Evolutionary conservation across 208 protist species (phyloP).

Genomic region (Giardia duodenalis): DNA sequence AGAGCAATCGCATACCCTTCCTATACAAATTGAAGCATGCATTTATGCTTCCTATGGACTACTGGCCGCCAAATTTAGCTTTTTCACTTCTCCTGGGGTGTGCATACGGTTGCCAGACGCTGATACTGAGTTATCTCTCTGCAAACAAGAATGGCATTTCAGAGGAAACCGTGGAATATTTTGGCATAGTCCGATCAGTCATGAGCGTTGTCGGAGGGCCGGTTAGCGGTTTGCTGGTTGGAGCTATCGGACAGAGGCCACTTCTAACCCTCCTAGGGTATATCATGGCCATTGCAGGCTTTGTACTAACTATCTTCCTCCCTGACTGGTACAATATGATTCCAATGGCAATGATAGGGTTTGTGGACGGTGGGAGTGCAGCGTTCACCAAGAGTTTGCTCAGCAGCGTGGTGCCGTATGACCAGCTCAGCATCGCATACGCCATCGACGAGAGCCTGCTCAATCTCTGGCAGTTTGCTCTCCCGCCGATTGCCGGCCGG

Average conservation of each 20-base stretch:
- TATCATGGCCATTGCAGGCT: background rate
- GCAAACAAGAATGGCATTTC: background rate
- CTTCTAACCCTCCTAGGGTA: background rate
- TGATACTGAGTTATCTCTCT: background rate
- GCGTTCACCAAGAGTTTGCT: background rate
- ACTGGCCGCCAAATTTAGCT: background rate
- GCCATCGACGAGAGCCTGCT: slow-evolving; percentile 1
- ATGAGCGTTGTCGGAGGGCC: background rate
- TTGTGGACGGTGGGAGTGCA: background rate
- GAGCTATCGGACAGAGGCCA: background rate
- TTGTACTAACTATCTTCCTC: background rate
- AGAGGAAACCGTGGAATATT: background rate
- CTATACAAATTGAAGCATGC: background rate
- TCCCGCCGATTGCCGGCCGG: background rate
- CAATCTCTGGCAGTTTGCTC: background rate
- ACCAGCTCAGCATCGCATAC: background rate
- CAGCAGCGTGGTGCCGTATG: background rate
- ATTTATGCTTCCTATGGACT: background rate
- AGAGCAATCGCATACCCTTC: background rate
- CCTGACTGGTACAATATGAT: background rate
- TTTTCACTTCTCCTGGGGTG: background rate
- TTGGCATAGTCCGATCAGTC: slow-evolving; percentile 12
- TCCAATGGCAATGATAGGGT: background rate
- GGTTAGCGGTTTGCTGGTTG: background rate
- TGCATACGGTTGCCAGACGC: background rate